Evolutionary conservation across 768 basidiomycete genomes (phyloP), one percentile per base, ranked within the genome.

Genomic region (Boletus rubropictus): DNA sequence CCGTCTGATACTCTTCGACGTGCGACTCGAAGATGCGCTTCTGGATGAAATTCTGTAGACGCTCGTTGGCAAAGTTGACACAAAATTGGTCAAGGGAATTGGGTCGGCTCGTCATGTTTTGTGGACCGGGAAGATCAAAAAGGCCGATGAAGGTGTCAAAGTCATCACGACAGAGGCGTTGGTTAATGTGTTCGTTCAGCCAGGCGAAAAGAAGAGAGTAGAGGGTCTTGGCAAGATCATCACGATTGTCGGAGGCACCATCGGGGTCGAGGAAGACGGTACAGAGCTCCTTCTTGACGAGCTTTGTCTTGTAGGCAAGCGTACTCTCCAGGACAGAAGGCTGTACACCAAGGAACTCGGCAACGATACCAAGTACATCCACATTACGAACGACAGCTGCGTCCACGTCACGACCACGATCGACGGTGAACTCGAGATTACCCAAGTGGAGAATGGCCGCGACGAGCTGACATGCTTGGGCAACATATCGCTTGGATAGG

Each of bases 11-110:
- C 65, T 98, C 92, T 46, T 79, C 80, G 15, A 85, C 79, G 52
- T 91, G 83, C 7, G 73, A 73, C 65, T 93, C 90, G 64, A 93
- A 94, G 2, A 94, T 70, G 9, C 77, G 74, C 45, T 81, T 82
- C 63, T 92, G 84, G 9, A 86, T 74, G 73, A 87, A 96, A 54
- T 81, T 74, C 42, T 94, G 91, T 15, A 97, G 65, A 1, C 89
- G 82, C 63, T 99, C 96, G 58, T 93, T 93, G 49, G 94, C 92
- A 57, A 91, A 94, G 69, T 98, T 99, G 73, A 97, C 77, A 66
- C 88, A 89, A 65, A 98, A 92, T 53, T 97, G 92, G 63, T 99
- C 93, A 39, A 99, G 80, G 6, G 92, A 93, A 68, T 99, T 97
- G 46, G 86, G 74, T 2, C 90, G 79, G 48, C 83, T 85, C 4